Conservation (phyloP, 192 early-diverging fungal genomes). For the Phlyctochytrium arcticum region DNA sequence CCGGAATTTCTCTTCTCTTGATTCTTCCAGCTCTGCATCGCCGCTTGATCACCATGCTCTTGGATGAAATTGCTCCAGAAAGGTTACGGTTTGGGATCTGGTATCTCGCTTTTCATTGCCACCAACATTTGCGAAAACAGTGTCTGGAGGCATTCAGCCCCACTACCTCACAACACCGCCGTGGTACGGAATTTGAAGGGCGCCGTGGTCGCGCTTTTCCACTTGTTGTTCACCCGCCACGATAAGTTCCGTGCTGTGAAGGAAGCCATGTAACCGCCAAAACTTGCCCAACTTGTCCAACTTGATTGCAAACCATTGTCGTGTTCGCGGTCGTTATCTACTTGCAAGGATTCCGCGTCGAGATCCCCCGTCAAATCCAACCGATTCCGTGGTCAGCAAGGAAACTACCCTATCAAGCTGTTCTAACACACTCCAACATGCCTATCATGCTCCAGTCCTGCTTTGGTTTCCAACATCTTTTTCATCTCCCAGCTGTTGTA, state of each 20-base stretch:
- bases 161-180: slow-evolving; percentile 96
- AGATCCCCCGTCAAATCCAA: slow-evolving; percentile 98
- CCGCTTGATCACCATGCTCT: slow-evolving; percentile 92
- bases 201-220: slow-evolving; percentile 91
- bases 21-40: slow-evolving; percentile 96
- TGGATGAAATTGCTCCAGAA: slow-evolving; percentile 99
- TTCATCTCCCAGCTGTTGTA: slow-evolving; percentile 98
- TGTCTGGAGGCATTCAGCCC: slow-evolving; percentile 98
- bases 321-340: slow-evolving; percentile 69
- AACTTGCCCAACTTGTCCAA: slow-evolving; percentile 66
- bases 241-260: slow-evolving; percentile 97
- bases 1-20: slow-evolving; percentile 92
- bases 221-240: slow-evolving; percentile 87
- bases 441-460: slow-evolving; percentile 99
- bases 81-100: slow-evolving; percentile 99
- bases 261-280: slow-evolving; percentile 93
- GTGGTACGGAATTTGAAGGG: slow-evolving; percentile 99
- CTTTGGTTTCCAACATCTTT: slow-evolving; percentile 93
- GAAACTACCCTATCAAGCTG: slow-evolving; percentile 98
- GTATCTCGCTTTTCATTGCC: slow-evolving; percentile 98
- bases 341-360: slow-evolving; percentile 99
- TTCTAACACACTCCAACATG: slow-evolving; percentile 99
- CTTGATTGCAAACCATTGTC: slow-evolving; percentile 82
- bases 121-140: slow-evolving; percentile 99
- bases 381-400: slow-evolving; percentile 93